Base-by-base conservation (phyloP, 2,329 filamentous ascomycete species). In the Hypoxylon sp. region DNA sequence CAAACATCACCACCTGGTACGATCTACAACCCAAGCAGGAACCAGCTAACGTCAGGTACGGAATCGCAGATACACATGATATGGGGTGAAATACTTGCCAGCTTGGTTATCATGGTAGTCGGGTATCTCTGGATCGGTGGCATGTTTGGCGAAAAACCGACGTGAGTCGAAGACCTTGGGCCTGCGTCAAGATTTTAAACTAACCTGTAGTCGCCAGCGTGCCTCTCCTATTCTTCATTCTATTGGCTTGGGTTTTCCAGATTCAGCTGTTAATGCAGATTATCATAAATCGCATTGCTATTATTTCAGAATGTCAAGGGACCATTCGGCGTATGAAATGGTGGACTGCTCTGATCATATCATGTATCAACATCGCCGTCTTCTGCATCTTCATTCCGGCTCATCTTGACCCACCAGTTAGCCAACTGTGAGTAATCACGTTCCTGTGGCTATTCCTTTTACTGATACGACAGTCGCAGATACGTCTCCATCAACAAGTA, bases 361-460 rank as follows among this genome's bases (percentile, higher is more conserved):
- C 78, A 1, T 35, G 70, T 5, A 79, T 85, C 60, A 84, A 85
- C 43, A 76, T 85, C 20, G 78, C 77, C 0, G 82, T 84, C 13
- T 83, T 82, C 56, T 75, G 72, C 45, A 83, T 84, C 41, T 85
- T 80, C 75, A 82, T 85, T n/a, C 82, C 82, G 0, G 70, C 80
- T 1, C 78, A 81, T 33, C 54, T 64, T 0, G 56, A 61, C 1
- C 75, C 81, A 2, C 76, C 79, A 1, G 69, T 73, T 2, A 77
- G 71, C 27, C 45, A 73, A 1, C 67, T 64, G 71, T 74, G 57
- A 69, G 73, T 69, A 53, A 8, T 20, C 13, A 8, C 13, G 40
- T 11, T 10, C 15, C 15, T 13, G 21, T n/a, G 7, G 6, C 38
- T 27, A 33, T 4, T 1, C 5, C 10, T 18, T n/a, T n/a, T 29